These are phyloP conservation scores for Phytophthora brassicae DNA, from an alignment of 352 stramenopile genomes.

Conservation along the genomic window DNA sequence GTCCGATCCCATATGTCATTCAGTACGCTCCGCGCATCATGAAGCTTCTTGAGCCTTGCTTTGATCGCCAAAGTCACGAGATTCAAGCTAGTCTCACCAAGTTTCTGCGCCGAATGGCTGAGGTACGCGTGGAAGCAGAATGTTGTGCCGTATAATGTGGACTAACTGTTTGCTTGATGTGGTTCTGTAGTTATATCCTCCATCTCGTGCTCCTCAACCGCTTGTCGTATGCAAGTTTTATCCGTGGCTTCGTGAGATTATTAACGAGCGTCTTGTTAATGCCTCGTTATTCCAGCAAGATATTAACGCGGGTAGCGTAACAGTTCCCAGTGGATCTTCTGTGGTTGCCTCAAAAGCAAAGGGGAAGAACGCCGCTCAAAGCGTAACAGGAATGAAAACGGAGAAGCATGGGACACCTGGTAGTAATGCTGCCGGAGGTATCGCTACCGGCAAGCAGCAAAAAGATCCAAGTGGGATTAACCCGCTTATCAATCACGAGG, in stretches of 20 bases:
- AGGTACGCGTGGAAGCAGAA: slow-evolving; percentile 41
- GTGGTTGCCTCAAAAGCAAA: slow-evolving; percentile 39
- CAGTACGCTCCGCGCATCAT: slow-evolving; percentile 89
- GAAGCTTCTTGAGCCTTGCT: slow-evolving; percentile 89
- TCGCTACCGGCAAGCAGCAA: slow-evolving; percentile 34
- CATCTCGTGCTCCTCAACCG: slow-evolving; percentile 61
- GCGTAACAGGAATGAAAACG: slow-evolving; percentile 21
- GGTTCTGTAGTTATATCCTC: slow-evolving; percentile 71
- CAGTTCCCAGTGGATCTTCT: slow-evolving; percentile 10
- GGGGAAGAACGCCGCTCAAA: slow-evolving; percentile 36
- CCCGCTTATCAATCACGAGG: slow-evolving; percentile 59
- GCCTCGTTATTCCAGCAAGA: slow-evolving; percentile 68
- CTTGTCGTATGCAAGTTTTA: slow-evolving; percentile 88
- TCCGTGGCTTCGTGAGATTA: slow-evolving; percentile 84
- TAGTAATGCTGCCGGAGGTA: slow-evolving; percentile 12
- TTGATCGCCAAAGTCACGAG: slow-evolving; percentile 79
- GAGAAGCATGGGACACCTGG: slow-evolving; percentile 27
- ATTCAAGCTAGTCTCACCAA: slow-evolving; percentile 71
- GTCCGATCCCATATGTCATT: slow-evolving; percentile 78
- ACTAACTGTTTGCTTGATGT: neutral
- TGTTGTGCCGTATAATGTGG: neutral
- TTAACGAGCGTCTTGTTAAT: slow-evolving; percentile 79
- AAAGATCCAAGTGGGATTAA: slow-evolving; percentile 43
- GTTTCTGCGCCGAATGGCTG: slow-evolving; percentile 72
- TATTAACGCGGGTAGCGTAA: slow-evolving; percentile 11